A percentile compares a stretch with the other conserved stretches of the same genome.
These are phyloP conservation scores for Boletus speciosus DNA, from an alignment of 768 basidiomycete genomes.

Conservation along the genomic window DNA sequence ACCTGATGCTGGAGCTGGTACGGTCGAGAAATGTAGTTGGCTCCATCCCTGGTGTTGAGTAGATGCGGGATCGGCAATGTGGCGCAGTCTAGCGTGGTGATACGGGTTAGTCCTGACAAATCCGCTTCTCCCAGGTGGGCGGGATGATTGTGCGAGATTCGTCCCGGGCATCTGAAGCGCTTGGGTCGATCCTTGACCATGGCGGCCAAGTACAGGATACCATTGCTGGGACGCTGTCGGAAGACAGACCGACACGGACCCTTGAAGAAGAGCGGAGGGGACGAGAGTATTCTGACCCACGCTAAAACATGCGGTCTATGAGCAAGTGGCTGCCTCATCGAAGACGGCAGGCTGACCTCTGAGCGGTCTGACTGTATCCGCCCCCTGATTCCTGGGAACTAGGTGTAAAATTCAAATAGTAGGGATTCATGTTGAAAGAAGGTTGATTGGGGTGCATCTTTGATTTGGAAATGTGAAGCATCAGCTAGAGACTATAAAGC, in stretches of 20 bases:
- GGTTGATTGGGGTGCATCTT: constrained; percentile 14
- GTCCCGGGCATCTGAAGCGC: background rate
- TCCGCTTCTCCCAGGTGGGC: constrained; percentile 4
- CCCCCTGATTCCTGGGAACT: background rate
- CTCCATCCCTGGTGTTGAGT: constrained; percentile 4
- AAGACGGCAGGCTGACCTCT: constrained; percentile 14
- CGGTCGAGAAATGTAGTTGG: background rate
- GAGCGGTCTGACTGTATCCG: constrained; percentile 1
- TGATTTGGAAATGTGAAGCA: constrained; percentile 19
- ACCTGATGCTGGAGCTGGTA: background rate
- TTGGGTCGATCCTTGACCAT: background rate
- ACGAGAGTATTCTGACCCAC: background rate
- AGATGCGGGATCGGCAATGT: constrained; percentile 10
- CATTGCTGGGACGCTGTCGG: background rate
- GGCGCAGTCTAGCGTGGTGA: constrained; percentile 13
- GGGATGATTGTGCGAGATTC: constrained; percentile 5
- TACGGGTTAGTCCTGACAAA: constrained; percentile 10
- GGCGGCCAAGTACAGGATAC: constrained; percentile 2
- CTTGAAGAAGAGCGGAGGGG: constrained; percentile 1
- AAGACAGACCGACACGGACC: background rate
- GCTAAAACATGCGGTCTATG: constrained; percentile 12
- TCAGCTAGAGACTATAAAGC: constrained; percentile 19
- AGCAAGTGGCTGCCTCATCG: constrained; percentile 5
- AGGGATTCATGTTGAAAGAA: constrained; percentile 18
- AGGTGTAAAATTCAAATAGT: constrained; percentile 8